A percentile compares a stretch with the other conserved stretches of the same genome.
Conservation (phyloP, 179 eudicot species). For the Sideroxylon spinosum region DNA sequence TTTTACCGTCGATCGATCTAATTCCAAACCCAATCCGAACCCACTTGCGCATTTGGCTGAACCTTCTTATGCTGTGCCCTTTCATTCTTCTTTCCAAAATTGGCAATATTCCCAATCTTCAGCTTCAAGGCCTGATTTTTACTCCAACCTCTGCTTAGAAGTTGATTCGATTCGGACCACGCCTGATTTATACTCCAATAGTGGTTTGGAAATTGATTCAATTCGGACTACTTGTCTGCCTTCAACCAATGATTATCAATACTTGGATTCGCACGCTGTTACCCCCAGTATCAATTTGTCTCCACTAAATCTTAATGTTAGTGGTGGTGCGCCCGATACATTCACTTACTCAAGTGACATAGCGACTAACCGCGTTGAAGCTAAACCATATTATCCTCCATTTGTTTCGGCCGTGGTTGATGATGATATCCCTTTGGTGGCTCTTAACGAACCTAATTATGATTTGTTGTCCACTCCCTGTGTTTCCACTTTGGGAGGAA, state of each 20-base stretch:
- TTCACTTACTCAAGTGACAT: constrained; percentile 34
- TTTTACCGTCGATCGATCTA: constrained; percentile 60
- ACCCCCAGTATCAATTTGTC: constrained; percentile 28
- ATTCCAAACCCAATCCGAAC: constrained; percentile 49
- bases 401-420: constrained; percentile 35
- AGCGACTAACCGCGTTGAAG: constrained; percentile 28
- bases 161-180: constrained; percentile 33
- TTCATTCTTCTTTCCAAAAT: constrained; percentile 33
- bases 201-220: constrained; percentile 33
- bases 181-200: neutral
- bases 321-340: constrained; percentile 24
- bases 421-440: constrained; percentile 33
- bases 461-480: constrained; percentile 37
- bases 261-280: constrained; percentile 29
- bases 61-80: constrained; percentile 33
- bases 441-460: constrained; percentile 29
- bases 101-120: constrained; percentile 50
- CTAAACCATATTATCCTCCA: constrained; percentile 43
- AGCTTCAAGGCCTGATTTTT: constrained; percentile 33
- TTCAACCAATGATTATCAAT: constrained; percentile 26
- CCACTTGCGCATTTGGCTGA: constrained; percentile 36
- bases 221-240: constrained; percentile 27
- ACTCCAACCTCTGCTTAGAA: constrained; percentile 20
- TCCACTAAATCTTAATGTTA: constrained; percentile 23
- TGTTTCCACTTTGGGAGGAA: constrained; percentile 21